Evolutionary conservation across 164 flowering plant species (phyloP), one percentile per base, ranked within the genome.

Genomic region (Magnolia changhungtana): DNA sequence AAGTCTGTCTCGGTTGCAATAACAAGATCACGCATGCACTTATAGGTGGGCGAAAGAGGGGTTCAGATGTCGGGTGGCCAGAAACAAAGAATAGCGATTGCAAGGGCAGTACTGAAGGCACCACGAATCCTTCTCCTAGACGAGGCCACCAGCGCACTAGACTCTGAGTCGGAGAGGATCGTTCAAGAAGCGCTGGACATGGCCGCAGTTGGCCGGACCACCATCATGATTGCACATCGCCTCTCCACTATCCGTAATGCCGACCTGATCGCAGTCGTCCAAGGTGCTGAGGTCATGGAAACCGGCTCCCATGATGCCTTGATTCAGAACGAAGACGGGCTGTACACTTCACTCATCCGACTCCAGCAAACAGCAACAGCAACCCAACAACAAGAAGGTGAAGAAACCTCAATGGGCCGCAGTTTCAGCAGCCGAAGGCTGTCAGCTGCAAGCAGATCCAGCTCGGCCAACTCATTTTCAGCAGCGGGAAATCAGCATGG

Each of bases 61-160:
- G 58, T 85, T 74, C 90, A 86, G 52, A 13, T 88, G 67, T 88
- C 90, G 20, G 88, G 89, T 10, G 90, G 90, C n/a, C 87, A 86
- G 59, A 88, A 85, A 76, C 88, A 85, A 70, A 74, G 87, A 21
- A 84, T 86, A 51, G 88, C 90, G 50, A 88, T 88, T 59, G 90
- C 89, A 19, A 82, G 90, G 74, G 90, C 90, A 11, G 63, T 88
- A 20, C 74, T 88, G 37, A 79, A 84, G 76, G 83, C 82, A 13
- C 85, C 90, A 7, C 82, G 78, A 52, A 81, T 88, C 59, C 67
- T 88, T 37, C 84, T 85, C 45, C 86, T 88, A 19, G 90, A 86
- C 74, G 90, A 86, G 74, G 88, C 88, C 16, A 87, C 90, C 2
- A 87, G 90, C 71, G 89, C 88, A 13, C 66, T 86, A 67, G 89